Evolutionary conservation across 805 yeast genomes (phyloP), one percentile per base, ranked within the genome.

Genomic region (Wickerhamiella occidentalis): DNA sequence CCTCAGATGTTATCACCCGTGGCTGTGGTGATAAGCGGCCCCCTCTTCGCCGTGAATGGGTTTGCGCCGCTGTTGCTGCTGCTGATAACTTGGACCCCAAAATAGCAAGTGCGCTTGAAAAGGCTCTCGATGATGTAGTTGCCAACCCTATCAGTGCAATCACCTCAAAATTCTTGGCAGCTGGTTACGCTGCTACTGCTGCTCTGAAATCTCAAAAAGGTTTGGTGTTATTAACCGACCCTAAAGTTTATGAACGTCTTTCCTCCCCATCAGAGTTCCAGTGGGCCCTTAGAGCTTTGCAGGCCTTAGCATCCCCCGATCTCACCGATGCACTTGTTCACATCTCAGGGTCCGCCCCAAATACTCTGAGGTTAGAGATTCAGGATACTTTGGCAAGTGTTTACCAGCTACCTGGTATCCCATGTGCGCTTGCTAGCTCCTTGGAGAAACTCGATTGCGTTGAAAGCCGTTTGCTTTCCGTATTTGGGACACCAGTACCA

Each of bases 1-100:
- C 51, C 23, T 52, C 58, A 21, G 48, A 56, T 1, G 49, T 59
- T 1, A 61, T 84, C 28, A 64, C 63, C n/a, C 64, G 69, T 15
- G 96, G 96, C 0, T 65, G 86, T 12, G 61, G 65, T 12, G 88
- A 84, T 35, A 73, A 82, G 57, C 84, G 83, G 55, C 64, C 73
- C 11, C 74, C 74, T 28, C 63, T 84, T 21, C 75, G 82, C 55
- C 77, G 76, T 58, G 65, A 77, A 18, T 90, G 96, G 96, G 74
- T 49, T 59, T 70, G 33, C 64, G 75, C 30, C 58, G 35, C 82
- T 13, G 80, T 77, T 3, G 55, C 61, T 1, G 55, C 61, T 35
- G 37, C 58, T 11, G 36, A 49, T 2, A 58, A 53, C 1, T 12
- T 63, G 2, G 45, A 59, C 5, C 64, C 70, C 15, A 51, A 59